Percentiles rank a stretch among this genome's conserved stretches.
Evolutionary conservation across 1,139 yeast species (phyloP).

Genomic region (Yamadazyma sp.): DNA sequence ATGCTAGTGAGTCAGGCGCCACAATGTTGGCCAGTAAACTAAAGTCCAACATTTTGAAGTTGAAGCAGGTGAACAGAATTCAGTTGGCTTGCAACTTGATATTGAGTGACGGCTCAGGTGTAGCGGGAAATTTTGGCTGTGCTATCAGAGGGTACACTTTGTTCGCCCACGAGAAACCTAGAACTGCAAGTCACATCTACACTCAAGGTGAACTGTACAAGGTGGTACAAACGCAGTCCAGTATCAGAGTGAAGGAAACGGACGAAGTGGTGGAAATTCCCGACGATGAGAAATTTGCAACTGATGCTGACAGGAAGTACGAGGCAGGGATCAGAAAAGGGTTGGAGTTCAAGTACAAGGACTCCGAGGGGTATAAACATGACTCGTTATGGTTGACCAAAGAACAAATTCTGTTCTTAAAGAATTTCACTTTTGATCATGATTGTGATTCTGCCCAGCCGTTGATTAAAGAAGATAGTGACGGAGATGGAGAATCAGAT

Average conservation of each 20-base stretch:
- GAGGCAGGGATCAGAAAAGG: constrained; percentile 34
- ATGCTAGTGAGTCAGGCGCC: constrained; percentile 13
- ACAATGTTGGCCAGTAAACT: constrained; percentile 50
- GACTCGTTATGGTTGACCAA: constrained; percentile 28
- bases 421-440: constrained; percentile 38
- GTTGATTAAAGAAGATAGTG: constrained; percentile 10
- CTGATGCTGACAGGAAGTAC: constrained; percentile 40
- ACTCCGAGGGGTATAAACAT: constrained; percentile 28
- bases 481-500: constrained; percentile 15
- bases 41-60: constrained; percentile 49
- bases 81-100: constrained; percentile 60
- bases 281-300: constrained; percentile 14
- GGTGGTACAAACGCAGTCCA: constrained; percentile 48
- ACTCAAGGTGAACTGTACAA: constrained; percentile 51
- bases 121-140: constrained; percentile 51
- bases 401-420: constrained; percentile 30
- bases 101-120: constrained; percentile 35
- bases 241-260: constrained; percentile 27
- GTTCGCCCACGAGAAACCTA: constrained; percentile 53
- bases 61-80: constrained; percentile 62
- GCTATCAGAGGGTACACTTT: constrained; percentile 73
- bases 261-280: constrained; percentile 20
- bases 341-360: constrained; percentile 18
- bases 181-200: constrained; percentile 41
- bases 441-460: constrained; percentile 14